Conservation (phyloP, 2,329 filamentous ascomycete genomes). For the Trichoderma endophyticum region DNA sequence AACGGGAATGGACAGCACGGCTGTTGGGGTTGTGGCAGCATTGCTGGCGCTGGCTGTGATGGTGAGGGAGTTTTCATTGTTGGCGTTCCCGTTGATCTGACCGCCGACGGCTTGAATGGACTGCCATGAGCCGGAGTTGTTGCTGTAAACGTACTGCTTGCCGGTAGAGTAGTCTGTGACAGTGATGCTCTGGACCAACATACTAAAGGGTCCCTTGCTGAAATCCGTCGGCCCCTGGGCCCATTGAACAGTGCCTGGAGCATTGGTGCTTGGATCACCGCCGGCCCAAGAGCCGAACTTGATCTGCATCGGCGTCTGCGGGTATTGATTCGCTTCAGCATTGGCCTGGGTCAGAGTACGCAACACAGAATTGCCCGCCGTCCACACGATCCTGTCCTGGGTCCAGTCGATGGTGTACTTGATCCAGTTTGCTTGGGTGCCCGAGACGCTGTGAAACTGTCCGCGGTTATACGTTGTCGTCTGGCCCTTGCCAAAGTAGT, state of each 20-base stretch:
- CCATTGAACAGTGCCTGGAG: constrained; percentile 83
- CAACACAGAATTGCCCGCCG: constrained; percentile 72
- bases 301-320: constrained; percentile 92
- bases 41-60: constrained; percentile 56
- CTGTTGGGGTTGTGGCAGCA: constrained; percentile 59
- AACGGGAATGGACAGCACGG: constrained; percentile 65
- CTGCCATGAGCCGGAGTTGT: constrained; percentile 72
- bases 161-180: constrained; percentile 94
- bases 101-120: constrained; percentile 83
- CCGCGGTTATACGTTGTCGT: constrained; percentile 85
- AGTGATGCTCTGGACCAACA: constrained; percentile 73
- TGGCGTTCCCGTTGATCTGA: constrained; percentile 65
- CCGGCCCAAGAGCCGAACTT: constrained; percentile 92
- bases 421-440: constrained; percentile 72
- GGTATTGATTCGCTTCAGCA: constrained; percentile 73
- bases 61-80: constrained; percentile 49
- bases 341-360: constrained; percentile 69
- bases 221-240: constrained; percentile 85
- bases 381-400: constrained; percentile 78
- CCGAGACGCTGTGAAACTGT: constrained; percentile 66
- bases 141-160: constrained; percentile 75
- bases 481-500: constrained; percentile 94
- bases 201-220: constrained; percentile 75
- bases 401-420: constrained; percentile 95
- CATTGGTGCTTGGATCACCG: constrained; percentile 72